Evolutionary conservation across 768 basidiomycete species (phyloP).

Genomic region (Boletus fagicola): DNA sequence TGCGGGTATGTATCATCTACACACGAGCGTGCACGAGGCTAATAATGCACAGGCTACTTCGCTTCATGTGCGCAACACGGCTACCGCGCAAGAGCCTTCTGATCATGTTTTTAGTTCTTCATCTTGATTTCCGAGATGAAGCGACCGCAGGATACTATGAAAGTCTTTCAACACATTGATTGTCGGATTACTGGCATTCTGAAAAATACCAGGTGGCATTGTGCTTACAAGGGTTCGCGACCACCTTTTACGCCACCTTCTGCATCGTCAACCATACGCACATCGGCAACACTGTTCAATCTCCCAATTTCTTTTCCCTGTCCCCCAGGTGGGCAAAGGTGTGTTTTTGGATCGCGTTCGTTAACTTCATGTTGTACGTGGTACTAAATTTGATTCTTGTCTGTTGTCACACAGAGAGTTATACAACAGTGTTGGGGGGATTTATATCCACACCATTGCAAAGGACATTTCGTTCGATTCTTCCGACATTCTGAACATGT

Average conservation of each 20-base stretch:
- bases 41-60: conserved; percentile 43
- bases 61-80: conserved; percentile 44
- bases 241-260: conserved; percentile 50
- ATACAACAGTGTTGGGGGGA: conserved; percentile 38
- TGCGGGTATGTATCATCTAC: conserved; percentile 8
- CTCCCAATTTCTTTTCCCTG: conserved; percentile 10
- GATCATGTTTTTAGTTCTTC: conserved; percentile 43
- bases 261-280: conserved; percentile 45
- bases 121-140: conserved; percentile 59
- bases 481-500: conserved; percentile 49
- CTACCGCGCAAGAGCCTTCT: neutral
- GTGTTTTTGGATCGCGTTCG: conserved; percentile 47
- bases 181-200: neutral
- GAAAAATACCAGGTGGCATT: conserved; percentile 38
- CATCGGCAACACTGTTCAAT: conserved; percentile 36
- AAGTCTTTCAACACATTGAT: conserved; percentile 36
- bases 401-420: neutral
- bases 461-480: conserved; percentile 49
- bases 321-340: conserved; percentile 45
- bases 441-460: conserved; percentile 52
- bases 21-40: neutral
- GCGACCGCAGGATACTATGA: conserved; percentile 52
- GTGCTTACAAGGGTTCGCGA: conserved; percentile 53
- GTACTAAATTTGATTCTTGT: neutral
- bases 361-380: conserved; percentile 50